Conservation (phyloP, 1,139 yeast genomes). For the Suhomyces kunorum region DNA sequence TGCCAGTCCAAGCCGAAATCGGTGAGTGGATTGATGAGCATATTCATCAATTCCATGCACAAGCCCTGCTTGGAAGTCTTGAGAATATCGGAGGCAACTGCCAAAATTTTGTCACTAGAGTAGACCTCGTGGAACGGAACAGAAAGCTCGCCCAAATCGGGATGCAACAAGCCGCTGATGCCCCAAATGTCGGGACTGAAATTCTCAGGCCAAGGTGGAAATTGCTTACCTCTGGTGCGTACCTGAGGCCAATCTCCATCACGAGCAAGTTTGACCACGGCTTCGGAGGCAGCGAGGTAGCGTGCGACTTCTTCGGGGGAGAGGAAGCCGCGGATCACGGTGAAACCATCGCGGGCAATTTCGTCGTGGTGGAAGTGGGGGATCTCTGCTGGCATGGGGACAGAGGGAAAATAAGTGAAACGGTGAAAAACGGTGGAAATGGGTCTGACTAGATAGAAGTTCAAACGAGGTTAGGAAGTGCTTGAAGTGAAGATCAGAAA, state of each 20-base stretch:
- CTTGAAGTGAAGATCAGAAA: no score
- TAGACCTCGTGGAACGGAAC: slow-evolving; percentile 48
- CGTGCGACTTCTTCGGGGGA: slow-evolving; percentile 41
- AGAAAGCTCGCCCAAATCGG: slow-evolving; percentile 45
- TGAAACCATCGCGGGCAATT: slow-evolving; percentile 47
- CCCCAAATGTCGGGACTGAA: slow-evolving; percentile 63
- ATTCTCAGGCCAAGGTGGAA: slow-evolving; percentile 61
- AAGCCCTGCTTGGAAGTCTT: slow-evolving; percentile 40
- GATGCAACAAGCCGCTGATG: slow-evolving; percentile 51
- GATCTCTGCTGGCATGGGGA: slow-evolving; percentile 10
- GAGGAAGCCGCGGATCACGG: slow-evolving; percentile 45
- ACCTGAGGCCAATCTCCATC: slow-evolving; percentile 55
- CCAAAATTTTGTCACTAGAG: slow-evolving; percentile 43
- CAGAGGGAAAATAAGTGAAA: background rate
- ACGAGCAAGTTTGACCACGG: slow-evolving; percentile 48
- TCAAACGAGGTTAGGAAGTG: no score
- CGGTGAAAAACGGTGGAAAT: no score
- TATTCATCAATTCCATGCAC: slow-evolving; percentile 56
- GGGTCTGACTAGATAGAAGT: no score
- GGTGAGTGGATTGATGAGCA: slow-evolving; percentile 57
- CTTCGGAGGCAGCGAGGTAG: slow-evolving; percentile 42
- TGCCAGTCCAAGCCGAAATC: slow-evolving; percentile 62
- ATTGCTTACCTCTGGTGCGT: slow-evolving; percentile 56
- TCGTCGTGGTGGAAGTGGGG: slow-evolving; percentile 24
- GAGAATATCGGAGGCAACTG: slow-evolving; percentile 47